Evolutionary conservation across 2,329 filamentous ascomycete species (phyloP), one percentile per base, ranked within the genome.

Genomic region (Fusarium oxysporum): DNA sequence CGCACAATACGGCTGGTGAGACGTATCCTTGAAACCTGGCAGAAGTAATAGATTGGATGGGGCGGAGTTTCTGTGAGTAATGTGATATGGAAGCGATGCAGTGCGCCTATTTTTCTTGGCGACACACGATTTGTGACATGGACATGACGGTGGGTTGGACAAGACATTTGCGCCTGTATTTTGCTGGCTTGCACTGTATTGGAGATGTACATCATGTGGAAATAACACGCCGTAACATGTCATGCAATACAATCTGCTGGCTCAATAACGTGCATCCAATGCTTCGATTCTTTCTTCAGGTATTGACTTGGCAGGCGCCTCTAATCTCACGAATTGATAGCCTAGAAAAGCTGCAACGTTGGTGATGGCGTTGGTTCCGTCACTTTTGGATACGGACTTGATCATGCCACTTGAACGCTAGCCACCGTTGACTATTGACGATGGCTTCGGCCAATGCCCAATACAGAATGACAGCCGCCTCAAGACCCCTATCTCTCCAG

Each of bases 21-120:
- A 69, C 66, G 23, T 64, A 55, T 60, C 54, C 64, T 44, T 69
- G 66, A 69, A 69, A 64, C 64, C 47, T 28, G 16, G 12, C 41
- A n/a, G 43, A 33, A n/a, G 6, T 28, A 8, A 33, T 38, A 60
- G 28, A n/a, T 35, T 48, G 54, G 51, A 28, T 37, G 19, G 50
- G 50, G 23, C 23, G 16, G 37, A 11, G 16, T 43, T 61, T 43
- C 19, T 35, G 14, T 61, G 40, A 25, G 40, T 58, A 43, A 35
- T 35, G 61, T 28, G 33, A 54, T 48, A 28, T 33, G 4, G 16
- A 25, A 28, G 17, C n/a, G 19, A 68, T 55, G 64, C 41, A 63
- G 50, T 62, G 37, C 41, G 48, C 48, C 65, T 55, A 50, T 43
- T 55, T 32, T 23, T 54, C 19, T 38, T 50, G 47, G 16, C 23